Base-by-base conservation (phyloP, 495 filamentous ascomycete genomes). In the Hypoxylon fuscum region DNA sequence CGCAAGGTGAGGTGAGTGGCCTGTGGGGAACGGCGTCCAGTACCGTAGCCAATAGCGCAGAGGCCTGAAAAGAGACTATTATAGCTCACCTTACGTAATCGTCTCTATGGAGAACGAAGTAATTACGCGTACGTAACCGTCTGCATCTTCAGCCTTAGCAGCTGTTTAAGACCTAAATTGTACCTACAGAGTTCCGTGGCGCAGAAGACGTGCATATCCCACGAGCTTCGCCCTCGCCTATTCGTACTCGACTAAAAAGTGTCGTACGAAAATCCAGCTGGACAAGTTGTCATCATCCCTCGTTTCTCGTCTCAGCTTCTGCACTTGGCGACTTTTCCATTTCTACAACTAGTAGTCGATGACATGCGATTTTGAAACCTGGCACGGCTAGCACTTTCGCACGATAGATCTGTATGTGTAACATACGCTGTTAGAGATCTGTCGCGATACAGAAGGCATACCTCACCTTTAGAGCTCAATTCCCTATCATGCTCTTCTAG, bases 121-220 rank as follows among this genome's bases (percentile, higher is more conserved):
- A 49, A 64, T 41, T 60, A 48, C 56, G 61, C 52, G 42, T 62
- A 67, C 59, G 52, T 62, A 63, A 62, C 59, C 47, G 56, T 52
- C 47, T 56, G 37, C 63, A 35, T 62, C 64, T 32, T 61, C 59
- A 56, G 55, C 63, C 55, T 45, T 46, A 57, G 1, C 27, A 47
- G 49, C 18, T n/a, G 17, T 47, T 22, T 40, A 43, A 44, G 45
- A 29, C 20, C 29, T 58, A 65, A 23, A 76, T 76, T 72, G 73
- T 73, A 18, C 72, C 74, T 51, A 71, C n/a, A 27, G 25, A 27
- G 8, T 68, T 46, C 40, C 58, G 12, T 71, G 55, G 11, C 69
- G 74, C 44, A 68, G 74, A 55, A 80, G 76, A 51, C 15, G 5
- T 46, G 9, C 9, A 23, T 45, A 10, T 10, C 11, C 18, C 2